Base-by-base conservation (phyloP, 768 basidiomycete genomes). In the Tulasnella sp. region DNA sequence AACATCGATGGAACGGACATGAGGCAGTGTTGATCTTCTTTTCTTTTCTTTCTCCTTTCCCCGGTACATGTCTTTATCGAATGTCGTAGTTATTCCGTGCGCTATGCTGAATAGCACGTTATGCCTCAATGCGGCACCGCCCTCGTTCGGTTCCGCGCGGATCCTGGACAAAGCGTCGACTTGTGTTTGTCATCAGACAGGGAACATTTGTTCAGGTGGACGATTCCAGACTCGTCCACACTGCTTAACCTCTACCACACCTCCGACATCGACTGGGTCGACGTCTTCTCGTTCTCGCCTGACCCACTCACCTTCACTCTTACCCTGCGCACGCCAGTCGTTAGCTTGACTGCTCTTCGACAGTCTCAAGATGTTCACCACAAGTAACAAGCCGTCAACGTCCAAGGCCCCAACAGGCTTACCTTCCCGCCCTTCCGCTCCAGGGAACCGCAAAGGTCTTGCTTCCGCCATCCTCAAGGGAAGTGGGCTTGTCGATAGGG, bases 251-350 rank as follows among this genome's bases (percentile, higher is more conserved):
- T 67, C 18, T 67, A 26, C 61, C 61, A 67, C 61, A 67, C 61
- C 61, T 26, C 15, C 29, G 61, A 67, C 61, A 67, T 67, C 61
- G 61, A 67, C 61, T 67, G 61, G 61, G 61, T 26, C 61, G 61
- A 67, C 61, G 26, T 67, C 29, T 35, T 29, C 15, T 10, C 61
- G 32, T 35, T 29, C 26, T 67, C 29, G 35, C 15, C 13, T 29
- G 61, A 29, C 61, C 29, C 61, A 35, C 61, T 32, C 32, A 1
- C 29, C 23, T 35, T 35, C 18, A 67, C 11, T 35, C 61, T 26
- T 18, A 29, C 35, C 61, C 61, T 35, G 26, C 61, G 61, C 32
- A 67, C 13, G 35, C 32, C 10, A 67, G 61, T 67, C 29, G 61
- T 35, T 16, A 67, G 61, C 61, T 35, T 35, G 2, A 67, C 16